Percentiles rank a stretch among this genome's conserved stretches.
phyloP scores from a whole-genome alignment of 495 filamentous ascomycete genomes.

The Neurospora sp. region DNA sequence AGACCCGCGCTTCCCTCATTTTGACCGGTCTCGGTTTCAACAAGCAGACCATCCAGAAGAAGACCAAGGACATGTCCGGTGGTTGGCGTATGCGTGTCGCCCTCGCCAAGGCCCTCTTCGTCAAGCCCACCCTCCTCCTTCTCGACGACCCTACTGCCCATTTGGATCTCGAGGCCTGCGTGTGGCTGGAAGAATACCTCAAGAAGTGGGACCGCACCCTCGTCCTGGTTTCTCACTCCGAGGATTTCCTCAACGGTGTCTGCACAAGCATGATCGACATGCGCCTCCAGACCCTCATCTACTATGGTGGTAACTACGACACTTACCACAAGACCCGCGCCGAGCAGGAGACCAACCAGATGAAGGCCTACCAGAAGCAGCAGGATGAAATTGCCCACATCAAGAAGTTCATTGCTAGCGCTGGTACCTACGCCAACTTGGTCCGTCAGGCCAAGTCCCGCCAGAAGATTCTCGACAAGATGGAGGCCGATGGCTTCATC shows the following conservation, averaged over 20 bases:
- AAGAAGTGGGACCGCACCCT: slow-evolving; percentile 99
- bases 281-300: slow-evolving; percentile 78
- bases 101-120: slow-evolving; percentile 94
- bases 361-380: slow-evolving; percentile 97
- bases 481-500: slow-evolving; percentile 98
- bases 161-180: slow-evolving; percentile 98
- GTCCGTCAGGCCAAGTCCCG: slow-evolving; percentile 97
- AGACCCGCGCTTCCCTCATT: slow-evolving; percentile 91
- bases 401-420: slow-evolving; percentile 99
- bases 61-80: slow-evolving; percentile 99
- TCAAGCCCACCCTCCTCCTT: slow-evolving; percentile 88
- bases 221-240: slow-evolving; percentile 90
- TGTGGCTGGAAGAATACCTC: slow-evolving; percentile 98
- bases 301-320: slow-evolving; percentile 99
- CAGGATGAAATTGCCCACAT: slow-evolving; percentile 99
- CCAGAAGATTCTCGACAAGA: slow-evolving; percentile 99
- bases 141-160: slow-evolving; percentile 98
- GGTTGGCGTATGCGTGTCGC: slow-evolving; percentile 99
- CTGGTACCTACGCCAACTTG: slow-evolving; percentile 99
- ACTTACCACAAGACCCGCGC: slow-evolving; percentile 89
- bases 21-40: slow-evolving; percentile 99
- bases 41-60: slow-evolving; percentile 93
- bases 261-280: slow-evolving; percentile 99
- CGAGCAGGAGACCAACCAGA: slow-evolving; percentile 96
- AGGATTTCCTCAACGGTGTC: slow-evolving; percentile 99